Evolutionary conservation across 768 basidiomycete genomes (phyloP).

Genomic region (Boletus rex-veris): DNA sequence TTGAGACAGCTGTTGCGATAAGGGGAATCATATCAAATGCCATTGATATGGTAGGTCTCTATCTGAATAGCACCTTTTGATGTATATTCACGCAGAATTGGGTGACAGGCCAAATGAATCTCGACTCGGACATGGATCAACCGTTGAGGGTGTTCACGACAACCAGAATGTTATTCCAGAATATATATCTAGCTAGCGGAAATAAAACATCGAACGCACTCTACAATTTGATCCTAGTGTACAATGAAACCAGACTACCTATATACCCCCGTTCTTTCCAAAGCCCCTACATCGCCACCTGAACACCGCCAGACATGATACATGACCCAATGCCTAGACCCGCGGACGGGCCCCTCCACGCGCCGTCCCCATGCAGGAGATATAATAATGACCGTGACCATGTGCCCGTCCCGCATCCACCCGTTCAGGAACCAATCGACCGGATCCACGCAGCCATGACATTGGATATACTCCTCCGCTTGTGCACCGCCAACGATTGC

Average conservation of each 20-base stretch:
- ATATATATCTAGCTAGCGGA: neutral
- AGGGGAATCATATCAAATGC: slow-evolving; percentile 44
- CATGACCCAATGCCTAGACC: too few relatives aligned
- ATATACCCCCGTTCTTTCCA: too few relatives aligned
- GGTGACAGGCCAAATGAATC: slow-evolving; percentile 39
- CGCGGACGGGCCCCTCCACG: too few relatives aligned
- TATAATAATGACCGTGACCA: too few relatives aligned
- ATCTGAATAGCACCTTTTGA: too few relatives aligned
- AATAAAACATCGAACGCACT: too few relatives aligned
- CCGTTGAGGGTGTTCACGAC: slow-evolving; percentile 28
- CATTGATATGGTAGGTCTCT: slow-evolving; percentile 35
- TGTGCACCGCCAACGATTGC: slow-evolving; percentile 17
- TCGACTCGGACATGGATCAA: slow-evolving; percentile 28
- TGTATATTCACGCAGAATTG: too few relatives aligned
- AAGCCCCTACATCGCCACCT: too few relatives aligned
- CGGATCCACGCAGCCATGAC: slow-evolving; percentile 22
- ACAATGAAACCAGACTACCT: too few relatives aligned
- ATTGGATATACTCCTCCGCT: slow-evolving; percentile 13
- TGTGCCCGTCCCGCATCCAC: neutral
- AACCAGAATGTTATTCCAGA: slow-evolving; percentile 34
- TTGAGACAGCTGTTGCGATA: slow-evolving; percentile 15
- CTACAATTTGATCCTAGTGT: too few relatives aligned
- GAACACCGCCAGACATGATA: too few relatives aligned
- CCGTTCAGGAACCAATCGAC: slow-evolving; percentile 10
- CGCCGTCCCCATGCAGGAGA: too few relatives aligned